Conservation (phyloP, 2,329 filamentous ascomycete species). For the Penicillium occitanis region DNA sequence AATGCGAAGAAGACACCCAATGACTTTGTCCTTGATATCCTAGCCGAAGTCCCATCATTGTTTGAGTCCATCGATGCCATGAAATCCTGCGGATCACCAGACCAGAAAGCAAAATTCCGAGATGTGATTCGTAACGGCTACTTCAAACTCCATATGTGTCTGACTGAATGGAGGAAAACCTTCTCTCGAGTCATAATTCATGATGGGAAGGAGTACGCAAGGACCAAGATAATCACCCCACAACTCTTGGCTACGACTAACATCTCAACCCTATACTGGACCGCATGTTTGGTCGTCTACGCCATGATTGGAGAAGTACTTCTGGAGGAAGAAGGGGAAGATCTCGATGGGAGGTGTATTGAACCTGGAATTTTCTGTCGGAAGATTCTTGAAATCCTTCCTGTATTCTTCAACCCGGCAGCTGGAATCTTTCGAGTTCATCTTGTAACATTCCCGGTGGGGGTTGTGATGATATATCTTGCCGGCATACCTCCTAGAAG, state of each 20-base stretch:
- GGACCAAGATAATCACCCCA: background rate
- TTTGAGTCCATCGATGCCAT: background rate
- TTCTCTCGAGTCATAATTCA: background rate
- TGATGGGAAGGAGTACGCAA: background rate
- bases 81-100: background rate
- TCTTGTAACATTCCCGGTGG: background rate
- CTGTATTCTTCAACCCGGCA: background rate
- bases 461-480: slow-evolving; percentile 3
- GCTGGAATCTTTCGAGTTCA: slow-evolving; percentile 10
- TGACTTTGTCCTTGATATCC: background rate
- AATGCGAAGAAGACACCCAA: background rate
- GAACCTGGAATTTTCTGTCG: background rate
- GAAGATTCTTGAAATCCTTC: background rate
- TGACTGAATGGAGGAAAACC: background rate
- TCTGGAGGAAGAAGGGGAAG: background rate
- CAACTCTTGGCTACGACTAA: background rate
- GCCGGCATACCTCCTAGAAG: background rate
- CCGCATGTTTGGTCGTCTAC: background rate
- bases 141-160: background rate
- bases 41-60: background rate
- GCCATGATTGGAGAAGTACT: background rate
- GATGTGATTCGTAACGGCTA: background rate
- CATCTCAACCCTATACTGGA: background rate
- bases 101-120: background rate
- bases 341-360: background rate